Evolutionary conservation across 306 rosid genomes (phyloP), one percentile per base, ranked within the genome.

Genomic region (Malus fusca): DNA sequence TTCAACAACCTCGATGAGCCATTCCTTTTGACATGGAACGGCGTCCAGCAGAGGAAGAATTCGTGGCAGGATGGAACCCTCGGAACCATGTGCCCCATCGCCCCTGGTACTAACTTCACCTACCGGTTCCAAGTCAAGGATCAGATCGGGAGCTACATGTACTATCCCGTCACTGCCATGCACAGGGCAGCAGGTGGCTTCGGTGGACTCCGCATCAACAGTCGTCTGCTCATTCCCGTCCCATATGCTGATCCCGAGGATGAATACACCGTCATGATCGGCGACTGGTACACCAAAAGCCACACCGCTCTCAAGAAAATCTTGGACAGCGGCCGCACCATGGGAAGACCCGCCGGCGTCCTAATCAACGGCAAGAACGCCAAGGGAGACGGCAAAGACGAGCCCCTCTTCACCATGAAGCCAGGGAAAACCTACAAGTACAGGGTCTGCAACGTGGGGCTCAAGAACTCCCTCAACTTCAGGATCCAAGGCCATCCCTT

Each of bases 191-290:
- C 87, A 0, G 98, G 98, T 2, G 97, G 83, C 5, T 82, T 84
- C 5, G 98, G 98, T 0, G 90, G 91, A 3, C 91, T 93, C 1
- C 91, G 93, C 1, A 73, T 90, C 0, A 89, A 89, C 76, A 90
- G 96, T 42, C 88, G 98, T 2, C 72, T 86, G n/a, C 83, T 93
- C 14, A 93, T 93, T 37, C 98, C 98, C 0, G 98, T 93, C 23
- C 98, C 98, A 0, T 93, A 90, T 11, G 79, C 88, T 0, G 95
- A 93, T 53, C 98, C 98, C 0, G 96, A 90, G 59, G 98, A 90
- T 21, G 98, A 93, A 43, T 90, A 90, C 85, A 90, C 94, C 2
- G 89, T 89, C 37, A 79, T 93, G 18, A 77, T 83, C 8, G 95
- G 95, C 4, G 98, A 93, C 44, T 93, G 98, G 98, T 88, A 76